A percentile compares a stretch with the other conserved stretches of the same genome.
phyloP scores from a whole-genome alignment of 345 rosid species.

The Angophora floribunda region DNA sequence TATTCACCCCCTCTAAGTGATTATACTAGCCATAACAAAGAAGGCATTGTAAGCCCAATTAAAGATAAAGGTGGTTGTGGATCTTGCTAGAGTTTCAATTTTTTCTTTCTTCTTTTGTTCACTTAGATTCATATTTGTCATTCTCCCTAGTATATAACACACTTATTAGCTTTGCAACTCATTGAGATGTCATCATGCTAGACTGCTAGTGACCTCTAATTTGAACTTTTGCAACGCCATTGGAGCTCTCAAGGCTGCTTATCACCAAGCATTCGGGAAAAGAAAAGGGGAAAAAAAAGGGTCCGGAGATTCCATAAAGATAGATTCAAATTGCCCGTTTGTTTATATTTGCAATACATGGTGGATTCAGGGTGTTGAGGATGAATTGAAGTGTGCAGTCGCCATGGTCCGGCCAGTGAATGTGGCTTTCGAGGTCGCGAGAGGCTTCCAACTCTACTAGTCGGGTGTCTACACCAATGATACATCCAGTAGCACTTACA shows the following conservation, averaged over 20 bases:
- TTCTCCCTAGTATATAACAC: rapidly evolving
- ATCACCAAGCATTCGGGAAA: slow-evolving; percentile 75
- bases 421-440: slow-evolving; percentile 69
- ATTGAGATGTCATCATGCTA: neutral
- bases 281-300: neutral
- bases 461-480: slow-evolving; percentile 62
- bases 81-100: slow-evolving; percentile 99
- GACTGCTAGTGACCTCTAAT: neutral
- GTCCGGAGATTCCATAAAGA: neutral
- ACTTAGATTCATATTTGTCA: no score
- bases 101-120: neutral
- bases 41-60: slow-evolving; percentile 79
- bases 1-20: no score
- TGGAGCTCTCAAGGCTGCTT: slow-evolving; percentile 98
- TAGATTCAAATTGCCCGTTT: neutral
- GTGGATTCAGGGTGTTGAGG: slow-evolving; percentile 72
- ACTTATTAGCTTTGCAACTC: neutral
- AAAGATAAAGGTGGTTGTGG: slow-evolving; percentile 88
- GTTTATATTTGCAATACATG: neutral
- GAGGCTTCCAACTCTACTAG: slow-evolving; percentile 40
- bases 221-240: slow-evolving; percentile 47
- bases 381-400: slow-evolving; percentile 90
- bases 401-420: slow-evolving; percentile 81
- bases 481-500: slow-evolving; percentile 52
- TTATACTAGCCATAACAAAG: neutral